Evolutionary conservation across 805 yeast species (phyloP).

Genomic region (Starmera dryadoides): DNA sequence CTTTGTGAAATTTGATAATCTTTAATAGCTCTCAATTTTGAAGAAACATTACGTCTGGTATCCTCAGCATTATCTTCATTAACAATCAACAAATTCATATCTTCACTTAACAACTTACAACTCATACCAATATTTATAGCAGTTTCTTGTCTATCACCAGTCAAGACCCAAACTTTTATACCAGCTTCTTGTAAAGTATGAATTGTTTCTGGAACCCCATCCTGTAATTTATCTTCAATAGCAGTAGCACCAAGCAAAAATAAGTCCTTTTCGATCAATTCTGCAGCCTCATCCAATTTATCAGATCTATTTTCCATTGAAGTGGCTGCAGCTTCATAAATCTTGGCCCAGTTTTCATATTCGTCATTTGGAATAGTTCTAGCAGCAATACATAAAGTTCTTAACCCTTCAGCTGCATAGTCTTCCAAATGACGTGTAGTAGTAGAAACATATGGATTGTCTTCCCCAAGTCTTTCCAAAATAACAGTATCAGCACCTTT

Average conservation of each 20-base stretch:
- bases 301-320: slow-evolving; percentile 68
- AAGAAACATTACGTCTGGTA: slow-evolving; percentile 64
- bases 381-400: slow-evolving; percentile 90
- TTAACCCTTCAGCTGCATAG: slow-evolving; percentile 91
- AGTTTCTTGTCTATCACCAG: slow-evolving; percentile 98
- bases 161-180: slow-evolving; percentile 93
- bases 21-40: slow-evolving; percentile 66
- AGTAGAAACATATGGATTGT: slow-evolving; percentile 74
- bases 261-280: slow-evolving; percentile 72
- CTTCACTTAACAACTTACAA: slow-evolving; percentile 88
- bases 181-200: slow-evolving; percentile 95
- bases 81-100: slow-evolving; percentile 85
- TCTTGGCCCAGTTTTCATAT: slow-evolving; percentile 58
- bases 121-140: slow-evolving; percentile 99
- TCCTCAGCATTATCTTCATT: slow-evolving; percentile 80
- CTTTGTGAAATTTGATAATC: slow-evolving; percentile 59
- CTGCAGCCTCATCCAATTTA: slow-evolving; percentile 83
- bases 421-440: slow-evolving; percentile 88
- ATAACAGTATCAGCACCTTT: slow-evolving; percentile 99
- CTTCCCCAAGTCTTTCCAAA: slow-evolving; percentile 66
- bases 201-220: slow-evolving; percentile 97
- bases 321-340: slow-evolving; percentile 76
- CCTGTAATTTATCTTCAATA: slow-evolving; percentile 95
- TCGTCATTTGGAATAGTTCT: slow-evolving; percentile 76
- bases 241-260: slow-evolving; percentile 94